phyloP scores from a whole-genome alignment of 225 moss, liverwort and hornwort genomes.

The Antitrichia curtipendula region DNA sequence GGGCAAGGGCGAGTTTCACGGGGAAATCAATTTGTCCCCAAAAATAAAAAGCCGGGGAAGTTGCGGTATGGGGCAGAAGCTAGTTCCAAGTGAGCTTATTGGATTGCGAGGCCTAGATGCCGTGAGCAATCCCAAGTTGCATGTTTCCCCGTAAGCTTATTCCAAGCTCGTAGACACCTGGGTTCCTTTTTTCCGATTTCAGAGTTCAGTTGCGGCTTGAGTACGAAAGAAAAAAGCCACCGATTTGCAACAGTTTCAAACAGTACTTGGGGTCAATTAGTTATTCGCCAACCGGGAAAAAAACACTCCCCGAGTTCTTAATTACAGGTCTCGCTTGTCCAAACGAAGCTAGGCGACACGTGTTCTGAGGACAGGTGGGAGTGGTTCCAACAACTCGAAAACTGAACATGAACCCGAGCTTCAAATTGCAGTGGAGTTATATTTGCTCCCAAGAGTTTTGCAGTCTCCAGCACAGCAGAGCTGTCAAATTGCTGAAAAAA shows the following conservation, averaged over 20 bases:
- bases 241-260: not conserved
- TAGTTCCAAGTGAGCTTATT: not conserved
- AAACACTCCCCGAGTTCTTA: not conserved
- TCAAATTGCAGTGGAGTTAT: not conserved
- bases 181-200: not conserved
- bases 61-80: not conserved
- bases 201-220: not conserved
- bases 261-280: too few relatives aligned
- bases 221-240: too few relatives aligned
- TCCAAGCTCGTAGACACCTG: not conserved
- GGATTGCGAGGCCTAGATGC: not conserved
- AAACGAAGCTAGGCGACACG: not conserved
- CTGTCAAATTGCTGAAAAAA: too few relatives aligned
- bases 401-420: not conserved
- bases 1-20: not conserved
- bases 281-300: not conserved
- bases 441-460: not conserved
- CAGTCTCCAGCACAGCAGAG: not conserved
- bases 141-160: not conserved
- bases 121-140: not conserved
- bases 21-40: not conserved
- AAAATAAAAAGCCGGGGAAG: not conserved
- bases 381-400: not conserved
- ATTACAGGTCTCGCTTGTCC: not conserved
- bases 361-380: not conserved